A percentile compares a stretch with the other conserved stretches of the same genome.
Evolutionary conservation across 345 rosid genomes (phyloP).

Genomic region (Garcia nutans): DNA sequence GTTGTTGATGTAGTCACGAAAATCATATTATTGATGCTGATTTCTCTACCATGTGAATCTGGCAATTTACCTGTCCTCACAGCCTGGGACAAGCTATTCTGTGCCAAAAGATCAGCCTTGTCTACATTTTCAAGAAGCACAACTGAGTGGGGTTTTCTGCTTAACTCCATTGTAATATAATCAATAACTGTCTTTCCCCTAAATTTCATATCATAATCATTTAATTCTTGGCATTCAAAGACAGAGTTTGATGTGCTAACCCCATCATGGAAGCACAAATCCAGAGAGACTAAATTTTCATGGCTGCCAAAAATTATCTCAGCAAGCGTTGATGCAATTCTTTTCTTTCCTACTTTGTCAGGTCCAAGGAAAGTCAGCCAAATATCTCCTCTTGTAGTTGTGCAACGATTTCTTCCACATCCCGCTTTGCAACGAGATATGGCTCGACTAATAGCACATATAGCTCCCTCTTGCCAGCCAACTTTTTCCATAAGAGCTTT

Average conservation of each 20-base stretch:
- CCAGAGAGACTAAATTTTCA: constrained; percentile 43
- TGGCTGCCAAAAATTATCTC: constrained; percentile 49
- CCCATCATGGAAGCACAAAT: constrained; percentile 43
- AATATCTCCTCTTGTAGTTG: constrained; percentile 37
- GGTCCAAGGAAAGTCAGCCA: constrained; percentile 79
- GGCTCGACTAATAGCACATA: constrained; percentile 44
- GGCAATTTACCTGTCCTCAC: constrained; percentile 52
- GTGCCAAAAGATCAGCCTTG: constrained; percentile 52
- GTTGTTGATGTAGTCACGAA: constrained; percentile 39
- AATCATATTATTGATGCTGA: constrained; percentile 41
- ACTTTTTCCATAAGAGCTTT: constrained; percentile 50
- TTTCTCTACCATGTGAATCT: constrained; percentile 54
- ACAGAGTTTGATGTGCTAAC: constrained; percentile 27
- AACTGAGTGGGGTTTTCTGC: constrained; percentile 46
- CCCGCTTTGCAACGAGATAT: constrained; percentile 45
- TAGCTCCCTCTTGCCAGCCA: constrained; percentile 64
- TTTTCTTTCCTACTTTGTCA: constrained; percentile 62
- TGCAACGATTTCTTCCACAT: constrained; percentile 25
- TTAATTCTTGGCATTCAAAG: constrained; percentile 27
- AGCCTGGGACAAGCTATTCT: constrained; percentile 51
- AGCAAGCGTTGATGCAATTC: constrained; percentile 56
- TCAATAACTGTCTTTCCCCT: constrained; percentile 55
- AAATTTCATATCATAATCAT: constrained; percentile 31
- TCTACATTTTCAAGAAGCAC: constrained; percentile 66
- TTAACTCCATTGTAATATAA: constrained; percentile 49